Evolutionary conservation across 108 stramenopile genomes (phyloP), one percentile per base, ranked within the genome.

Genomic region (Conticribra guillardii): DNA sequence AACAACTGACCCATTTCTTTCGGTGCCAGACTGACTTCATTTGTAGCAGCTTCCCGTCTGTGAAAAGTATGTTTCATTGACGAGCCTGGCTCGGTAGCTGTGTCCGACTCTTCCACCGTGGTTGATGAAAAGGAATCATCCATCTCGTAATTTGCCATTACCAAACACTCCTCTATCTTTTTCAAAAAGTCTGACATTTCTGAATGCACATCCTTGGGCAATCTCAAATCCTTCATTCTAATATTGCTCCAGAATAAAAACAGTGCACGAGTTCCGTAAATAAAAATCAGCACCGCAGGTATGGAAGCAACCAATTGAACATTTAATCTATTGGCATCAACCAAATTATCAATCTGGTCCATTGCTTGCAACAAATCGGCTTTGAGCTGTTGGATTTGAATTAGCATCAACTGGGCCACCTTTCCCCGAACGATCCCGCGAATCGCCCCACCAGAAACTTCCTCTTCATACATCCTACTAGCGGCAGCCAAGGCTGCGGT

Each of bases 331-430:
- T 93, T 93, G 8, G 87, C 82, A 73, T 83, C 82, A 1, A 93
- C 68, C 59, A 93, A 57, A 21, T 85, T 86, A 55, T 93, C 89
- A 51, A 93, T 89, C 19, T 76, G 82, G 69, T 80, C 89, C 73
- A 89, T 80, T 0, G 90, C 90, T 66, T 86, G 73, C 37, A 93
- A 58, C 70, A 93, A 60, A 26, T 89, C 89, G 32, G 88, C 84
- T 30, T 93, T 93, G 18, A 93, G 79, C 57, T 93, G 92, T 54
- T 93, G 92, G 37, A 93, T 82, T 56, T 93, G 92, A 60, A 93
- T 85, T 24, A 93, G 69, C 74, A 93, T 73, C 64, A 93, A 64
- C 16, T 85, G 86, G 14, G 85, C 77, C 54, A 93, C 71, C 22
- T 64, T 49, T 9, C 92, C 92, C 53, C 76, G 65, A 22, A 89